Base-by-base conservation (phyloP, 2,329 filamentous ascomycete species). In the Beauveria pseudobassiana region DNA sequence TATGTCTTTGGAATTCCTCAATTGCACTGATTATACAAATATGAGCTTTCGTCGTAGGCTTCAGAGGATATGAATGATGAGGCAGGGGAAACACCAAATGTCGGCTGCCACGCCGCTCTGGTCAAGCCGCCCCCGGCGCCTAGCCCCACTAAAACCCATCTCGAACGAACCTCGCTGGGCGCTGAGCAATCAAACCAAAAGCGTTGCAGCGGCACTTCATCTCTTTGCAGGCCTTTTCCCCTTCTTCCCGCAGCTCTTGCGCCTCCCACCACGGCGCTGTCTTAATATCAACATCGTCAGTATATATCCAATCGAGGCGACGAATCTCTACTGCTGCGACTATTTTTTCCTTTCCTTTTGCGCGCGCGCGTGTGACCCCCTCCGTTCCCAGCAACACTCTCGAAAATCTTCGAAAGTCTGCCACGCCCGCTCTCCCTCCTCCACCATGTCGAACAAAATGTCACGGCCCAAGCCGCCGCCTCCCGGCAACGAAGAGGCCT, bases 401-500 rank as follows among this genome's bases (percentile, higher is more conserved):
- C 48, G 26, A 42, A 24, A 10, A 30, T 14, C 34, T 5, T 16
- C 34, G 5, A 38, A 38, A 16, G 2, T 38, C 50, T 16, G 16
- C 9, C 20, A 52, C 50, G 14, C 18, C 40, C 16, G 18, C 30
- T 57, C 20, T 43, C 24, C 43, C 22, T 22, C 40, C 16, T 10
- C 12, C 46, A 64, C 54, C 59, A 74, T 72, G 67, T 75, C 77
- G 66, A 71, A 77, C 66, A 76, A 76, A 40, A 86, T 84, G 30
- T 87, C 87, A 61, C 87, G 89, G 63, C 80, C 82, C 64, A 91
- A 89, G 76, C 88, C 87, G 65, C 78, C 81, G 50, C 83, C 84
- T 53, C 82, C 86, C 62, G 89, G 89, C 72, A 93, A 96, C 73
- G 93, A 98, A 75, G 92, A 97, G 78, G 93, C 93, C 26, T 87